Evolutionary conservation across 1,284 basidiomycete species (phyloP).

Genomic region (Trichosporon inkin): DNA sequence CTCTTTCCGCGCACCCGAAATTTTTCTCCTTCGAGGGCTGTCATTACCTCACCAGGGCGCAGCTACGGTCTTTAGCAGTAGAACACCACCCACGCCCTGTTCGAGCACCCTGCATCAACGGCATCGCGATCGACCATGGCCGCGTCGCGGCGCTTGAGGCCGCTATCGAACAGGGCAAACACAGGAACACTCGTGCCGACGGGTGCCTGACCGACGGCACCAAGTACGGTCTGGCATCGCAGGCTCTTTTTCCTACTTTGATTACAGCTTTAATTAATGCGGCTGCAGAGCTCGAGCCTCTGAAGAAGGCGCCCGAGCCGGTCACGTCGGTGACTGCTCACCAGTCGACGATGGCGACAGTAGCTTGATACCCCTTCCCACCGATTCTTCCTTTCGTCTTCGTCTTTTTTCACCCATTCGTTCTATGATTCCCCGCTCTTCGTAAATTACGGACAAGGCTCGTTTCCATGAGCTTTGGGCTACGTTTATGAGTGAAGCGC

Average conservation of each 20-base stretch:
- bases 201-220: neutral
- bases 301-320: neutral
- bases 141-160: neutral
- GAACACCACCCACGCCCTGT: conserved; percentile 1
- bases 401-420: neutral
- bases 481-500: neutral
- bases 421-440: neutral
- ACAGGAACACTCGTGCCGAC: neutral
- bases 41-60: neutral
- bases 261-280: conserved; percentile 1
- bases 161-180: neutral
- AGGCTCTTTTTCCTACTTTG: neutral
- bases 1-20: conserved; percentile 3
- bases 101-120: conserved; percentile 1
- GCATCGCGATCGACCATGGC: conserved; percentile 1
- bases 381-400: too few species aligned
- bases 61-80: neutral
- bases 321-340: neutral
- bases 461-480: neutral
- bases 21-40: neutral
- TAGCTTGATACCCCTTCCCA: neutral
- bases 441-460: conserved; percentile 4
- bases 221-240: conserved; percentile 1
- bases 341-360: neutral
- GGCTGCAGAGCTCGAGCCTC: conserved; percentile 2